Conservation (phyloP, 257 asterid genomes). For the Anisodus tanguticus region DNA sequence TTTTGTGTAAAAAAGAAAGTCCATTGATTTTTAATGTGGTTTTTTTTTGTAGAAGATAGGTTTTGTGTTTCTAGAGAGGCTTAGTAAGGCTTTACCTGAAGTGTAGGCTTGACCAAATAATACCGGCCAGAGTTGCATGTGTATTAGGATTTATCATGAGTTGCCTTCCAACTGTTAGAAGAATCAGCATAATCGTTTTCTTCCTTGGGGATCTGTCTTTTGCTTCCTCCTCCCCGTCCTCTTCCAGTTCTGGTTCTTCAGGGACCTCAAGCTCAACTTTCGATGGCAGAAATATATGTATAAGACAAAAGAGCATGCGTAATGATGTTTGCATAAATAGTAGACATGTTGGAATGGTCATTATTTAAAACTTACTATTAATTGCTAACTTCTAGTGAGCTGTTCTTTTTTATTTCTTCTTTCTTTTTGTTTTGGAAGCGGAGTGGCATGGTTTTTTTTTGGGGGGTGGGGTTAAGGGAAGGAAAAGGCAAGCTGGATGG, state of each 20-base stretch:
- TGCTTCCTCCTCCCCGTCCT: constrained; percentile 46
- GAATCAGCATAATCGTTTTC: constrained; percentile 44
- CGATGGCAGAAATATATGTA: constrained; percentile 27
- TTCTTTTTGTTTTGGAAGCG: neutral
- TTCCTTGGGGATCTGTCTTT: constrained; percentile 40
- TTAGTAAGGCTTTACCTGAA: constrained; percentile 59
- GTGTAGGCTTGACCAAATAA: constrained; percentile 78
- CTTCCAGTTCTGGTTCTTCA: constrained; percentile 42
- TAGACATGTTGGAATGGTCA: neutral
- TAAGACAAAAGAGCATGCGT: constrained; percentile 4
- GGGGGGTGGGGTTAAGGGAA: neutral
- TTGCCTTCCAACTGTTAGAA: constrained; percentile 62
- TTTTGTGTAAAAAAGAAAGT: constrained; percentile 33
- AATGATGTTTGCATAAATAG: constrained; percentile 1
- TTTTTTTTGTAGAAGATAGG: neutral
- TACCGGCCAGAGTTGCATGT: constrained; percentile 71
- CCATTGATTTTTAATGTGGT: constrained; percentile 26
- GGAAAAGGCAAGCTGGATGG: neutral
- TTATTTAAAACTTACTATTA: neutral
- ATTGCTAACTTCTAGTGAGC: constrained; percentile 2
- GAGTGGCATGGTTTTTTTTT: neutral
- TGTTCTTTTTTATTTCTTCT: neutral
- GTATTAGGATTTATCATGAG: constrained; percentile 80
- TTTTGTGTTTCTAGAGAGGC: neutral
- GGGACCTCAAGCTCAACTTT: constrained; percentile 55